phyloP scores from a whole-genome alignment of 352 stramenopile genomes.

The Phytophthora pistaciae region DNA sequence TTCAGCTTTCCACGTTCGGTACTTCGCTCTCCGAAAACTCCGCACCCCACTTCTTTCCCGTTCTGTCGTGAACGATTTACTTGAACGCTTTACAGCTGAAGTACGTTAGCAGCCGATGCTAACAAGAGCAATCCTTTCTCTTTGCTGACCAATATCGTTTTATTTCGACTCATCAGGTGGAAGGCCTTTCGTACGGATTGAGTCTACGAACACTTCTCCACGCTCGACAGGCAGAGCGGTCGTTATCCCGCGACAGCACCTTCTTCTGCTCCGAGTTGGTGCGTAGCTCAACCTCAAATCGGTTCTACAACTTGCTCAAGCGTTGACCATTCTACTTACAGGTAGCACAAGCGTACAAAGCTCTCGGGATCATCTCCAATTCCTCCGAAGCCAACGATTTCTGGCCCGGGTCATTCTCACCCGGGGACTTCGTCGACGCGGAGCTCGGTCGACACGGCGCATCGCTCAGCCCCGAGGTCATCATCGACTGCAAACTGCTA shows the following conservation, averaged over 20 bases:
- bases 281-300: not conserved
- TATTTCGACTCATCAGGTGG: slow-evolving; percentile 34
- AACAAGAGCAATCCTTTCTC: not conserved
- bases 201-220: slow-evolving; percentile 60
- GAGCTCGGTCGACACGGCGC: slow-evolving; percentile 61
- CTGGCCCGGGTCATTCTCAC: slow-evolving; percentile 70
- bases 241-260: slow-evolving; percentile 22
- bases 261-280: slow-evolving; percentile 84
- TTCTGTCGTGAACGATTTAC: slow-evolving; percentile 53
- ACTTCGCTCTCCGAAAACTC: slow-evolving; percentile 58
- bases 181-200: slow-evolving; percentile 61
- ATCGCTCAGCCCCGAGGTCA: slow-evolving; percentile 47
- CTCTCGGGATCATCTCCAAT: slow-evolving; percentile 53
- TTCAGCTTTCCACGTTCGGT: slow-evolving; percentile 54
- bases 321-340: slow-evolving; percentile 21
- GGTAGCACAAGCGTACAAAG: slow-evolving; percentile 66
- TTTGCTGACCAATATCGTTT: not conserved
- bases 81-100: slow-evolving; percentile 51
- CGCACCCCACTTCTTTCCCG: slow-evolving; percentile 58
- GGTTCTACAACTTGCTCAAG: not conserved
- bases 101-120: slow-evolving; percentile 13
- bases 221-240: slow-evolving; percentile 15
- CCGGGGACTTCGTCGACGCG: slow-evolving; percentile 56
- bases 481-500: slow-evolving; percentile 66
- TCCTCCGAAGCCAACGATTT: slow-evolving; percentile 55